A percentile compares a stretch with the other conserved stretches of the same genome.
Evolutionary conservation across 768 basidiomycete genomes (phyloP).

Genomic region (Boletus rubropictus): DNA sequence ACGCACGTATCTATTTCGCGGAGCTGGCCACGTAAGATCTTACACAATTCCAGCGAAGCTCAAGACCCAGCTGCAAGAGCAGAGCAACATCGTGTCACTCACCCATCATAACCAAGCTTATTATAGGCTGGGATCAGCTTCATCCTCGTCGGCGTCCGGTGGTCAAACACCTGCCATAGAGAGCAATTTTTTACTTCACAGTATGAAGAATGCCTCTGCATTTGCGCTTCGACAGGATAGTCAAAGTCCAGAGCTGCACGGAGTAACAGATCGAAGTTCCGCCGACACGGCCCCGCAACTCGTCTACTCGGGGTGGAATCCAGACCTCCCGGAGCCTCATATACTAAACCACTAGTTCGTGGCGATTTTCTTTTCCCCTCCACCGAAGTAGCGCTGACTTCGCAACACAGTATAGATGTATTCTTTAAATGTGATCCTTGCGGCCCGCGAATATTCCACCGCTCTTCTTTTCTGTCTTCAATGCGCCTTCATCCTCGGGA

Average conservation of each 20-base stretch:
- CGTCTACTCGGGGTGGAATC: constrained; percentile 76
- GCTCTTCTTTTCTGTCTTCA: constrained; percentile 71
- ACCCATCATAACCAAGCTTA: constrained; percentile 13
- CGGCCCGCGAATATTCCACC: constrained; percentile 77
- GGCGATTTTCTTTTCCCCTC: constrained; percentile 5
- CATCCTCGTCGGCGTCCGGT: constrained; percentile 20
- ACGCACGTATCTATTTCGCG: constrained; percentile 16
- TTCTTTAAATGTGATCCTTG: constrained; percentile 90
- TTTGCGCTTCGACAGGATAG: constrained; percentile 37
- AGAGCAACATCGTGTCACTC: constrained; percentile 34
- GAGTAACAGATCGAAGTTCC: constrained; percentile 33
- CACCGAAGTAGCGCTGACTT: constrained; percentile 10
- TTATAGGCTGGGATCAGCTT: constrained; percentile 18
- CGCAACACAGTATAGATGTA: constrained; percentile 58
- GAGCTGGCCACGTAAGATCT: constrained; percentile 4
- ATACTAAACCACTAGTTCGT: constrained; percentile 72
- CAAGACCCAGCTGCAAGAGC: constrained; percentile 56
- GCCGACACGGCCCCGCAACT: constrained; percentile 59
- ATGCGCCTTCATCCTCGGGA: constrained; percentile 77
- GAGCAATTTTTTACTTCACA: constrained; percentile 3
- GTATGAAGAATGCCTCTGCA: not conserved
- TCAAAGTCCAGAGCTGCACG: constrained; percentile 46
- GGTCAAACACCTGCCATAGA: constrained; percentile 8
- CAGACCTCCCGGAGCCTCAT: constrained; percentile 73
- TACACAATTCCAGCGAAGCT: constrained; percentile 46